Percentiles rank a stretch among this genome's conserved stretches.
Evolutionary conservation across 495 filamentous ascomycete species (phyloP).

Genomic region (Xanthoparmelia taractica): DNA sequence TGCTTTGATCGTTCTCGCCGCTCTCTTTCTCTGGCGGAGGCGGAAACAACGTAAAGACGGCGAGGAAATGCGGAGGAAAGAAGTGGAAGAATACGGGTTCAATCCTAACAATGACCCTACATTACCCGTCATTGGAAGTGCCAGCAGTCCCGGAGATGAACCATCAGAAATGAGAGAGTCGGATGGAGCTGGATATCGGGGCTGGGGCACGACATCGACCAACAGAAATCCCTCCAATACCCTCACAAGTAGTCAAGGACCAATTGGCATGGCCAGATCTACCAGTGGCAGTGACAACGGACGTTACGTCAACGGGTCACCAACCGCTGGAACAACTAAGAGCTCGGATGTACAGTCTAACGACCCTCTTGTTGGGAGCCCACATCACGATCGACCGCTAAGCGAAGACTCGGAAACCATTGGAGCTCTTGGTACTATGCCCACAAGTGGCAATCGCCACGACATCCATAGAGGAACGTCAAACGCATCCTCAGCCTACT

Average conservation of each 20-base stretch:
- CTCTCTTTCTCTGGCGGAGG: slow-evolving; percentile 78
- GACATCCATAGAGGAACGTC: slow-evolving; percentile 80
- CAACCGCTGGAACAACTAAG: slow-evolving; percentile 55
- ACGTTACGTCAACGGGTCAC: slow-evolving; percentile 55
- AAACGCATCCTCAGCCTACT: slow-evolving; percentile 95
- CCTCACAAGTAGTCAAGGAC: slow-evolving; percentile 64
- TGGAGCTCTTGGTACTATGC: slow-evolving; percentile 64
- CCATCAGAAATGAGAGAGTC: slow-evolving; percentile 64
- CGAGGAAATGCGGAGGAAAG: slow-evolving; percentile 84
- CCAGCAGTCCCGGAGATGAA: slow-evolving; percentile 39
- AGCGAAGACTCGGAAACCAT: slow-evolving; percentile 67
- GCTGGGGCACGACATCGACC: slow-evolving; percentile 90
- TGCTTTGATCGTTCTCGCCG: slow-evolving; percentile 66
- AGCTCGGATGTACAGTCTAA: slow-evolving; percentile 64
- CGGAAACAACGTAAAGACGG: slow-evolving; percentile 74
- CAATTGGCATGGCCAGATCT: slow-evolving; percentile 62
- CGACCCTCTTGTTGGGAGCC: slow-evolving; percentile 56
- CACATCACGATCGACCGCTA: slow-evolving; percentile 37
- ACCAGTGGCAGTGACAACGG: slow-evolving; percentile 52
- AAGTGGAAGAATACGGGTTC: slow-evolving; percentile 92
- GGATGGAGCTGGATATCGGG: slow-evolving; percentile 70
- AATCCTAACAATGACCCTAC: slow-evolving; percentile 92
- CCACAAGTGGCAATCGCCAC: slow-evolving; percentile 51
- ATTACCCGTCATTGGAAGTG: slow-evolving; percentile 56
- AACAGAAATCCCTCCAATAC: slow-evolving; percentile 81